Base-by-base conservation (phyloP, 2,329 filamentous ascomycete genomes). In the Monilinia aucupariae region DNA sequence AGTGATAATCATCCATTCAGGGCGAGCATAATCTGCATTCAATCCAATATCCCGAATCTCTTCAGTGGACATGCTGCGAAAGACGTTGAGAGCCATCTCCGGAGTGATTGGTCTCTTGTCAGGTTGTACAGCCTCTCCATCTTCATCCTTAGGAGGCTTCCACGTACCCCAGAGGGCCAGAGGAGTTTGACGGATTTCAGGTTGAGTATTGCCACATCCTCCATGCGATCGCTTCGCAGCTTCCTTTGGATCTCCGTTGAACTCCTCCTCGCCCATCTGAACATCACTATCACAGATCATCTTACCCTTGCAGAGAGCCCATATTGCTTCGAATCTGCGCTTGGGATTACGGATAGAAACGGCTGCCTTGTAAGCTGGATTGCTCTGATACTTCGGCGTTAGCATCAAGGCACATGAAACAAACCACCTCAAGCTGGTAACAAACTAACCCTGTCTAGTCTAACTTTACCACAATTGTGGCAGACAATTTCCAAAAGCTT, bases 401-500 rank as follows among this genome's bases (percentile, higher is more conserved):
- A 89, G 86, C 81, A 85, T 73, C 81, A 78, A 79, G 76, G 74
- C 77, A 77, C 74, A 79, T 74, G 73, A 53, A 74, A 77, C 76
- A 72, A 78, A 82, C 78, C 79, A 81, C 81, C 77, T 79, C 78
- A 75, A 74, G 76, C 80, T 81, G 81, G 80, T 81, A 37, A 41
- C 27, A 82, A 81, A 96, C 93, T 91, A 88, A 97, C 93, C 88
- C 91, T 90, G 85, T 97, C 92, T 79, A 92, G 89, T 82, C 96
- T 85, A 75, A 97, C 91, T 82, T 94, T 96, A 79, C 92, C 93
- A 83, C 96, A 99, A 78, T 96, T 97, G 80, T 96, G 92, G 84
- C 96, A 99, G 77, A 99, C 92, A 71, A 92, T 94, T 83, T 99
- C 96, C 77, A 99, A 82, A 72, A 99, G 86, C 82, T 97, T 99